Evolutionary conservation across 352 stramenopile genomes (phyloP), one percentile per base, ranked within the genome.

Genomic region (Globisporangium nodosum): DNA sequence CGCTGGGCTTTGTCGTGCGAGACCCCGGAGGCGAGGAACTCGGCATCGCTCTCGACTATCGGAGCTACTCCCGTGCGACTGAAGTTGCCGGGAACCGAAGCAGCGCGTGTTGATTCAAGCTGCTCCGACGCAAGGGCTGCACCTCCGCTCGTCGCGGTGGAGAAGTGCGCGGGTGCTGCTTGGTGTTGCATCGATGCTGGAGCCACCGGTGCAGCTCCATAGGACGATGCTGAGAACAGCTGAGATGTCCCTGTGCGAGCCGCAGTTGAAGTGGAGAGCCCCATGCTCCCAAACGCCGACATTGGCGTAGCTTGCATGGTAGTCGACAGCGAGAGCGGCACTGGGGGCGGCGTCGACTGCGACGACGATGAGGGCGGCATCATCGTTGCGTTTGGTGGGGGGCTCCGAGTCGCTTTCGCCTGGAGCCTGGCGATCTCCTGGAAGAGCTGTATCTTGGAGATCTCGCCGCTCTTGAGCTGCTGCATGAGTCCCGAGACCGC

Each of bases 401-500:
- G 40, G 53, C 61, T 24, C 5, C 52, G 58, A 11, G 49, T 20
- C 12, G 56, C n/a, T 24, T 53, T 39, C 0, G 64, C 60, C 63
- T 90, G 81, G 4, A 93, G 81, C 60, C 78, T 82, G 27, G 84
- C 84, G 27, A 93, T 80, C 56, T 90, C 76, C 64, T 92, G 78
- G 66, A 93, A 93, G 50, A 93, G 71, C 63, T 93, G 76, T 73
- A 88, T 87, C 58, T 90, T 91, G 43, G 81, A 88, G 65, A 93
- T 93, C 56, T 90, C 80, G 21, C 84, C 84, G 54, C 63, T 86
- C 64, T 93, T 93, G 39, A 93, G 74, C 64, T 92, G 82, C 65
- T 90, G 78, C 78, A 93, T 88, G 58, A 92, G 76, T 42, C 61
- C 75, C 9, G 81, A 87, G 53, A 93, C 77, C 7, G 73, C 80